These are phyloP conservation scores for Funneliformis geosporum DNA, from an alignment of 192 early-diverging fungal species.

Conservation along the genomic window DNA sequence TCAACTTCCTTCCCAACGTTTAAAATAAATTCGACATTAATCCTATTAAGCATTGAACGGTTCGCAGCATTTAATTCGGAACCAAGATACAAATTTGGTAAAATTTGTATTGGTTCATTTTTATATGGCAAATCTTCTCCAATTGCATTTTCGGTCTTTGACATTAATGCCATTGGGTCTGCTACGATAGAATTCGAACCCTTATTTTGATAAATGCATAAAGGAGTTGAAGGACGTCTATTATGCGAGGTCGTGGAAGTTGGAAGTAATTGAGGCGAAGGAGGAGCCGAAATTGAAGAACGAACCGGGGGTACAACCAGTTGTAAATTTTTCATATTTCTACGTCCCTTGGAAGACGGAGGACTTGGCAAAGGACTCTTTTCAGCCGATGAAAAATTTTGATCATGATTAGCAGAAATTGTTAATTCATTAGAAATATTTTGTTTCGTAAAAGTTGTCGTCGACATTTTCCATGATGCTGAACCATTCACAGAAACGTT, in stretches of 20 bases:
- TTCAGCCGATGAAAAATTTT: not conserved
- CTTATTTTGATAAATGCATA: slow-evolving; percentile 27
- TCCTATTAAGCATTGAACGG: slow-evolving; percentile 42
- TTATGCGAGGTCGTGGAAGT: slow-evolving; percentile 3
- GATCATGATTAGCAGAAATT: not conserved
- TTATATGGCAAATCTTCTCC: slow-evolving; percentile 52
- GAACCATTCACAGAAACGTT: slow-evolving; percentile 3
- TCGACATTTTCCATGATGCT: not conserved
- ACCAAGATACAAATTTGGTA: slow-evolving; percentile 71
- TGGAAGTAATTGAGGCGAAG: slow-evolving; percentile 26
- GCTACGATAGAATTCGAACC: not conserved
- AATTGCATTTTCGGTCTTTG: slow-evolving; percentile 29
- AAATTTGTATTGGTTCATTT: slow-evolving; percentile 58
- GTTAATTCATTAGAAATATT: not conserved
- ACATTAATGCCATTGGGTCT: slow-evolving; percentile 28
- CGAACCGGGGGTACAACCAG: slow-evolving; percentile 29
- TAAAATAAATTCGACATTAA: slow-evolving; percentile 61
- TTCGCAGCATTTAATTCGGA: slow-evolving; percentile 65
- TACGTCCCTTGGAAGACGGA: slow-evolving; percentile 3
- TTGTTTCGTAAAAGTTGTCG: not conserved
- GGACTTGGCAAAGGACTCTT: slow-evolving; percentile 25
- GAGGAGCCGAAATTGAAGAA: slow-evolving; percentile 27
- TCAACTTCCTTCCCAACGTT: slow-evolving; percentile 83
- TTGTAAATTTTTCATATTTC: slow-evolving; percentile 30
- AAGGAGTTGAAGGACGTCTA: slow-evolving; percentile 29